Percentiles rank a stretch among this genome's conserved stretches.
Evolutionary conservation across 495 filamentous ascomycete genomes (phyloP).

Genomic region (Tuber brumale): DNA sequence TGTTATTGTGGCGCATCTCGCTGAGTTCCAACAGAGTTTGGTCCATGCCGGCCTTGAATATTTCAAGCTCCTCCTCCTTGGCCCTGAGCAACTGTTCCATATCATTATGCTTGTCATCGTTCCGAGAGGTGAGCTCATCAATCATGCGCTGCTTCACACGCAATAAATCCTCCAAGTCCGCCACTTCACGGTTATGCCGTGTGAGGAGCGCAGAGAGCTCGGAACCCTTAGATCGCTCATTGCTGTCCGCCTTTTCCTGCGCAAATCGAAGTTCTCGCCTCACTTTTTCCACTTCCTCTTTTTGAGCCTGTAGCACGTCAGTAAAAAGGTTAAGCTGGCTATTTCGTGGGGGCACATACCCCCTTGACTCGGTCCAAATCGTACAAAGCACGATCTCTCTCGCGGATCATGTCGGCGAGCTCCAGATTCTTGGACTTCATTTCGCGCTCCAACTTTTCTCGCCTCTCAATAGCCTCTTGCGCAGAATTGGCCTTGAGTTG

Average conservation of each 20-base stretch:
- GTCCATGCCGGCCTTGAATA: conserved; percentile 95
- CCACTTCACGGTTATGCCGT: conserved; percentile 94
- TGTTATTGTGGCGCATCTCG: conserved; percentile 57
- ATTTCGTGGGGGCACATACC: conserved; percentile 10
- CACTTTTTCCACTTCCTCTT: conserved; percentile 90
- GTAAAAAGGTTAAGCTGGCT: background rate
- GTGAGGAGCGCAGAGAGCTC: conserved; percentile 90
- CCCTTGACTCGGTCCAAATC: conserved; percentile 81
- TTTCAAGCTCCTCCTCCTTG: conserved; percentile 95
- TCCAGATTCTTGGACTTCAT: conserved; percentile 98
- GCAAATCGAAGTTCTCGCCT: conserved; percentile 95
- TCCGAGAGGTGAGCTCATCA: conserved; percentile 71
- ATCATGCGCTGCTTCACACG: conserved; percentile 80
- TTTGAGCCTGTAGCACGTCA: conserved; percentile 53
- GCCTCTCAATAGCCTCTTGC: conserved; percentile 88
- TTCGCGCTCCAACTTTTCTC: conserved; percentile 92
- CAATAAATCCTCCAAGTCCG: conserved; percentile 87
- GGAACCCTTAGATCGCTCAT: conserved; percentile 83
- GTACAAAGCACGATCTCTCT: conserved; percentile 88
- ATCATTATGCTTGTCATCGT: conserved; percentile 74
- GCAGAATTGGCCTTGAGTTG: conserved; percentile 95
- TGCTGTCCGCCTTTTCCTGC: conserved; percentile 83
- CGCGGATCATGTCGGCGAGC: conserved; percentile 95
- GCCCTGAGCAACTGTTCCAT: conserved; percentile 75
- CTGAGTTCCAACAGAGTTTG: conserved; percentile 86